Base-by-base conservation (phyloP, 352 stramenopile species). In the Phytophthora podocarpi region DNA sequence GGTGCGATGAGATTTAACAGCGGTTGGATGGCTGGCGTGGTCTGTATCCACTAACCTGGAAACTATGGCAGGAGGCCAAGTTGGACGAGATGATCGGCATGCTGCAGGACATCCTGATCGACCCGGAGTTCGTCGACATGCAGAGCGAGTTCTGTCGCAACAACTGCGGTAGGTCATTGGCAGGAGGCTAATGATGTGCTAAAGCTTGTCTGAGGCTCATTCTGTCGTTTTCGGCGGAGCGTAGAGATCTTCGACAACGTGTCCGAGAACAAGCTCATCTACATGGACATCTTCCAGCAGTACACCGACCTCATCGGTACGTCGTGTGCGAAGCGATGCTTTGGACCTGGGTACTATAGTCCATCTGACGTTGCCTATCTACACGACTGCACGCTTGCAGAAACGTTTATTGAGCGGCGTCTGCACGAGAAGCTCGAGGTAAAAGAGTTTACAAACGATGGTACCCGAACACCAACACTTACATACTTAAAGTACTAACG, bases 201-300 rank as follows among this genome's bases (percentile, higher is more conserved):
- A 9, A 15, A 12, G 13, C 32, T 4, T 37, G 32, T 15, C 13
- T 37, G 13, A 20, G 32, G 18, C 13, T 37, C 6, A 37, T 37
- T 34, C n/a, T 52, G 27, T 59, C n/a, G 5, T 15, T 18, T 24
- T n/a, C 35, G 40, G 12, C 23, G 18, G 16, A 28, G 15, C 41
- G 26, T 28, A 93, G 85, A 94, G 72, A 81, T 90, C 16, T 93
- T 93, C 49, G 83, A 95, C 46, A 82, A 94, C 46, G 75, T 85
- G 43, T 88, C 78, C 0, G 83, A 95, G 67, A 94, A 95, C 66
- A 95, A 93, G 21, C 64, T 93, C 7, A 79, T 86, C 63, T 93
- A 93, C 65, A 94, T 86, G 36, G 72, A 82, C 47, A 83, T 94
- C 39, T 91, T 91, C 58, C 65, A 80, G 46, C 76, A 93, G 45